phyloP scores from a whole-genome alignment of 345 rosid genomes.

The Hypericum androsaemum region DNA sequence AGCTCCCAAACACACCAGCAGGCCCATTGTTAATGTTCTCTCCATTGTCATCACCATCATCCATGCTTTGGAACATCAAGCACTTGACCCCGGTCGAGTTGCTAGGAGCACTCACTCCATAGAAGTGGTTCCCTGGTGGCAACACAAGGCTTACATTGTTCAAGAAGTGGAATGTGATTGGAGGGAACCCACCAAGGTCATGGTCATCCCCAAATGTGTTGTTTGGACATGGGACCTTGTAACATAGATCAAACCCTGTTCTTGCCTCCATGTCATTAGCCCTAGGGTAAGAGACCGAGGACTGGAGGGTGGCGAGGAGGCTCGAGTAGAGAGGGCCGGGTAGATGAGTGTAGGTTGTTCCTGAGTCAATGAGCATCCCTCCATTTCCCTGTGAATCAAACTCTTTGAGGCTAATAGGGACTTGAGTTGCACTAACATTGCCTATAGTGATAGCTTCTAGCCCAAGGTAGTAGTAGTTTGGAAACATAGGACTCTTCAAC shows the following conservation, averaged over 20 bases:
- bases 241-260: slow-evolving; percentile 75
- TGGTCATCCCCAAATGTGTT: slow-evolving; percentile 18
- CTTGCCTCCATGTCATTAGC: slow-evolving; percentile 42
- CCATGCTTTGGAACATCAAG: slow-evolving; percentile 59
- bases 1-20: slow-evolving; percentile 70
- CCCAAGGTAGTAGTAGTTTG: slow-evolving; percentile 67
- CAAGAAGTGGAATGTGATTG: slow-evolving; percentile 58
- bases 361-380: slow-evolving; percentile 74
- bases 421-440: slow-evolving; percentile 23
- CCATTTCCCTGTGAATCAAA: slow-evolving; percentile 74
- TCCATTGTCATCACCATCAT: slow-evolving; percentile 39
- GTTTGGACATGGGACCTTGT: slow-evolving; percentile 51
- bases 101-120: slow-evolving; percentile 62
- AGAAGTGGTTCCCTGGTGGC: slow-evolving; percentile 51
- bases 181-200: slow-evolving; percentile 28
- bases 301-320: slow-evolving; percentile 40
- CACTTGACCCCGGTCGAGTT: slow-evolving; percentile 63
- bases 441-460: slow-evolving; percentile 51
- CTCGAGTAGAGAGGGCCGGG: slow-evolving; percentile 60
- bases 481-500: slow-evolving; percentile 49
- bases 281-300: slow-evolving; percentile 41
- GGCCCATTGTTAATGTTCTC: no score
- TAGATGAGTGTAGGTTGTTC: slow-evolving; percentile 78
- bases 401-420: slow-evolving; percentile 45
- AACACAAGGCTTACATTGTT: slow-evolving; percentile 59